Conservation (phyloP, 1,284 basidiomycete genomes). For the Cerrena zonata region DNA sequence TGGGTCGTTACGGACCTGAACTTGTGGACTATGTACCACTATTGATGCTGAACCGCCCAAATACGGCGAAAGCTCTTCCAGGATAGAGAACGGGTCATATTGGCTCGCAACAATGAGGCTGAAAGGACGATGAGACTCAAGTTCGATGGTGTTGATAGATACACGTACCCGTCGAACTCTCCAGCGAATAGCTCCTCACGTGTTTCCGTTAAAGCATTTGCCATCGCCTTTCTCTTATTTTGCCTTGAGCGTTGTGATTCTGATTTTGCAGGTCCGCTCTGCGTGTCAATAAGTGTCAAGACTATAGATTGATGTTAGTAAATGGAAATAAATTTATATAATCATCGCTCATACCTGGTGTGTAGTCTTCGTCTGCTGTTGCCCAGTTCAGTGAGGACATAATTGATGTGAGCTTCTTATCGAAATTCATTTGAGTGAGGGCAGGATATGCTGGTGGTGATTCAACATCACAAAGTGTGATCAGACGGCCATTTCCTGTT, state of each 20-base stretch:
- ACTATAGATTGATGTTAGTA: conserved; percentile 32
- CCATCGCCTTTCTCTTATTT: conserved; percentile 64
- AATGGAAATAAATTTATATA: neutral
- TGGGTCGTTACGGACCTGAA: conserved; percentile 46
- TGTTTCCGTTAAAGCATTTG: conserved; percentile 53
- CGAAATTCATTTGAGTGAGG: conserved; percentile 82
- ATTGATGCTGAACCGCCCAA: conserved; percentile 82
- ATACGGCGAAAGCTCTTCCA: conserved; percentile 71
- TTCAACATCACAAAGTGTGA: conserved; percentile 86
- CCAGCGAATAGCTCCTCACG: conserved; percentile 82
- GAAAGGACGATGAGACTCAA: neutral
- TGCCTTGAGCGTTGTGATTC: conserved; percentile 67
- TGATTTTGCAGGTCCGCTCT: conserved; percentile 47
- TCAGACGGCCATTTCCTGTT: conserved; percentile 71
- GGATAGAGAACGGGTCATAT: conserved; percentile 81
- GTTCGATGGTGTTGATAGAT: neutral
- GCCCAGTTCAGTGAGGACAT: conserved; percentile 85
- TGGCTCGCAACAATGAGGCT: conserved; percentile 81
- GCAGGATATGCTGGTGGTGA: conserved; percentile 90
- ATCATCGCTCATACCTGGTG: conserved; percentile 43
- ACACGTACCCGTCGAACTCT: conserved; percentile 76
- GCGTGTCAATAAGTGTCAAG: conserved; percentile 50
- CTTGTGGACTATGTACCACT: conserved; percentile 79
- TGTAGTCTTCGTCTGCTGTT: conserved; percentile 75
- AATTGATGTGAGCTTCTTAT: conserved; percentile 49